Base-by-base conservation (phyloP, 495 filamentous ascomycete species). In the Bathelium albidoporum region DNA sequence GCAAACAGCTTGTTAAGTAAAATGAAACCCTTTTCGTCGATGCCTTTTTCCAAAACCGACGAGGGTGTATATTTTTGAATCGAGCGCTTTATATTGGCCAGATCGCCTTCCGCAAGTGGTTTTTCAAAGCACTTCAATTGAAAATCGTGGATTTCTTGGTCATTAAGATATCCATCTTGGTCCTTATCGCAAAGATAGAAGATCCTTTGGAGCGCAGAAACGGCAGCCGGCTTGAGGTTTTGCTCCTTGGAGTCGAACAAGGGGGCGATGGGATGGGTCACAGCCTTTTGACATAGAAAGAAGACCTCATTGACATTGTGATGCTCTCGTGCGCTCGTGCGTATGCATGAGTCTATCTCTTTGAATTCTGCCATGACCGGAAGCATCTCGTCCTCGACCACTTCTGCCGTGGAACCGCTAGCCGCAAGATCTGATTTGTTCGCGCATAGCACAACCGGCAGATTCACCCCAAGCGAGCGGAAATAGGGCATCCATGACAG, bases 351-450 rank as follows among this genome's bases (percentile, higher is more conserved):
- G 70, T 98, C 94, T 58, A 98, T 96, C 75, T 98, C 94, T 63
- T 96, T 94, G 79, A 97, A 98, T 74, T 98, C 94, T 49, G 88
- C 84, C 94, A 98, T 97, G 67, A 97, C 86, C 2, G 94, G 95
- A 59, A 98, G 78, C 95, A 98, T 98, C 77, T 98, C 94, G 71
- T 97, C 92, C 69, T 93, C 88, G 12, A 95, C 82, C 14, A 96
- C 88, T 72, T 95, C 88, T 0, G 88, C 78, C 59, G 88, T 90
- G 60, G 78, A 86, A 49, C 85, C 85, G 69, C 83, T 83, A 26
- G 80, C 80, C 11, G 49, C 62, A 39, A 96, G 81, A 69, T 98
- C 94, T 22, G 90, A 88, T 75, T 98, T 98, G 79, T 96, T 97
- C 69, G 94, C 91, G 75, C 95, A 97, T 63, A 98, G 79, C 45